Evolutionary conservation across 2,329 filamentous ascomycete species (phyloP).

Genomic region (Botryotinia convoluta): DNA sequence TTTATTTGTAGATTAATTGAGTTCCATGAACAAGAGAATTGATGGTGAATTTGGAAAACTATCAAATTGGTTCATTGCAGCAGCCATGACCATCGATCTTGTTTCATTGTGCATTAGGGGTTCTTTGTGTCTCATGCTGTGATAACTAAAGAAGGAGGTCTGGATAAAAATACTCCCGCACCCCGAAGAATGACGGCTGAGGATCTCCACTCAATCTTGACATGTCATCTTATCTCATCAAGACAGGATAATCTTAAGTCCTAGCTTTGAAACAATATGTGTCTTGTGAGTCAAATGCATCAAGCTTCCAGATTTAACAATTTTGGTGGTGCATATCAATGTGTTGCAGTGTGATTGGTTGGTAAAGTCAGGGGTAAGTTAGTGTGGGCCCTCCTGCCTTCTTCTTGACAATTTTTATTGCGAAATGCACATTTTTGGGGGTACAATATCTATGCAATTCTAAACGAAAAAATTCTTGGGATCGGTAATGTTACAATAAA

Average conservation of each 20-base stretch:
- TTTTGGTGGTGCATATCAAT: background rate
- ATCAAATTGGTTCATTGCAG: background rate
- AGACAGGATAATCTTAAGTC: background rate
- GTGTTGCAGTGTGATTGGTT: background rate
- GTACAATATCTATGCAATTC: background rate
- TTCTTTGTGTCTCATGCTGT: background rate
- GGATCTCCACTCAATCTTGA: background rate
- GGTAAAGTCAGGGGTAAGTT: background rate
- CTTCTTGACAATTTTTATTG: background rate
- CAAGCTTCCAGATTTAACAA: background rate
- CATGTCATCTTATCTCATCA: background rate
- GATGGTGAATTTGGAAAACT: background rate
- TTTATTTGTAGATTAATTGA: background rate
- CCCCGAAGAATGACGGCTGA: background rate
- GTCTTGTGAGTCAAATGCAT: background rate
- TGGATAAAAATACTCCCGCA: background rate
- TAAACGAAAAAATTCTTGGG: background rate
- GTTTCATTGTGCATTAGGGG: background rate
- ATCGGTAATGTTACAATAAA: background rate
- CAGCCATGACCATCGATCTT: background rate
- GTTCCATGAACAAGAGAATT: background rate
- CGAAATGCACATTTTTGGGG: background rate
- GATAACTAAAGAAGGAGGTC: background rate
- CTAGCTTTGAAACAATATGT: background rate
- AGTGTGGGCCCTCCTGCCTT: background rate